Evolutionary conservation across 2,329 filamentous ascomycete genomes (phyloP).

Genomic region (Curvularia eragrostidis): DNA sequence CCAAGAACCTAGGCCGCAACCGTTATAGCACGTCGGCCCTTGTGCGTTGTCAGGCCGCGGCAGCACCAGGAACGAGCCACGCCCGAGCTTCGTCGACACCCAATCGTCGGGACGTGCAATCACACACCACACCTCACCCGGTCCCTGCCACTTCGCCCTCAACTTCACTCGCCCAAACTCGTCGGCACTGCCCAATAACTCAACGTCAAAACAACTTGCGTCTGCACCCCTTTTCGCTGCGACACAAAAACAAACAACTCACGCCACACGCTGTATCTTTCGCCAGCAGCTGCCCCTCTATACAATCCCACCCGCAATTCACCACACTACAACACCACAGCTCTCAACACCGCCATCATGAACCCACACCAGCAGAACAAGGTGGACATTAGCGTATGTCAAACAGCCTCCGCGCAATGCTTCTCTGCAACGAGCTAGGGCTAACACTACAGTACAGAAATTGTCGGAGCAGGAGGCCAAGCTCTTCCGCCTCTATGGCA

Average conservation of each 20-base stretch:
- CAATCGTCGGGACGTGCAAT: constrained; percentile 40
- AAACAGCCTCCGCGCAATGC: constrained; percentile 25
- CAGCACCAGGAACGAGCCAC: constrained; percentile 15
- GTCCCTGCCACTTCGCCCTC: constrained; percentile 34
- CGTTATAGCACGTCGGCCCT: constrained; percentile 20
- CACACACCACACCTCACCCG: constrained; percentile 27
- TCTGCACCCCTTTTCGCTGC: constrained; percentile 30
- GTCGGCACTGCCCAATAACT: constrained; percentile 32
- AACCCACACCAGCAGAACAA: constrained; percentile 99
- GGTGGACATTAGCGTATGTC: constrained; percentile 88
- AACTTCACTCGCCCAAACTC: constrained; percentile 32
- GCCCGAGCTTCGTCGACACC: constrained; percentile 34
- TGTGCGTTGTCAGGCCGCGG: constrained; percentile 43
- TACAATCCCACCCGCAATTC: constrained; percentile 22
- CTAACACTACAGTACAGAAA: constrained; percentile 64
- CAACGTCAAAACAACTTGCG: constrained; percentile 29
- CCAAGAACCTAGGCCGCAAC: constrained; percentile 14
- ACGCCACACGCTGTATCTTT: constrained; percentile 22
- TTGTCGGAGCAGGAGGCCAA: constrained; percentile 94
- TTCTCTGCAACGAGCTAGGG: constrained; percentile 1
- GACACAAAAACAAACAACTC: constrained; percentile 39
- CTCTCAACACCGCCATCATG: constrained; percentile 61
- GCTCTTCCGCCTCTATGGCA: constrained; percentile 96
- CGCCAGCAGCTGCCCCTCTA: constrained; percentile 21
- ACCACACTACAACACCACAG: constrained; percentile 8